These are phyloP conservation scores for Neofusicoccum sp. DNA, from an alignment of 2,329 filamentous ascomycete species.

Conservation along the genomic window DNA sequence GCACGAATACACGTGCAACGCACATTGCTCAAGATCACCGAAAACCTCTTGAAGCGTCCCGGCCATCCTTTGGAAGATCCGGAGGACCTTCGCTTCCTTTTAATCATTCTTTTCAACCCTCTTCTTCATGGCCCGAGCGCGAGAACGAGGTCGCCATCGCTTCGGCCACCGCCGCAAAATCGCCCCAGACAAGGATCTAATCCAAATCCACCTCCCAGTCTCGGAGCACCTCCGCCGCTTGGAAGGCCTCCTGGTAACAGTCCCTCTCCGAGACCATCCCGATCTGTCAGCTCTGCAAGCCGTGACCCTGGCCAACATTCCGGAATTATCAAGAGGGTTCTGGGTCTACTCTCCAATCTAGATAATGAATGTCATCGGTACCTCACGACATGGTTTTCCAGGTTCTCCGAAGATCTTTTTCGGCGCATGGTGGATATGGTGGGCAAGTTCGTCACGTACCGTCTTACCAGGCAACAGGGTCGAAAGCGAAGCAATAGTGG, in stretches of 20 bases:
- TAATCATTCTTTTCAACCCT: slow-evolving; percentile 78
- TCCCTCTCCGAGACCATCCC: background rate
- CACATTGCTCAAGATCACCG: slow-evolving; percentile 72
- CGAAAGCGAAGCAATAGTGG: slow-evolving; percentile 61
- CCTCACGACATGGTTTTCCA: slow-evolving; percentile 74
- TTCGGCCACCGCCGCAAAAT: background rate
- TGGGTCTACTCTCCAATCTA: slow-evolving; percentile 76
- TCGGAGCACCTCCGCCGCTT: background rate
- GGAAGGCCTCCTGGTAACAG: background rate
- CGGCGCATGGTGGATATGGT: slow-evolving; percentile 72
- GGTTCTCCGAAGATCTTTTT: slow-evolving; percentile 66
- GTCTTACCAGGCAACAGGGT: slow-evolving; percentile 68
- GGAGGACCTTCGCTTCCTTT: slow-evolving; percentile 71
- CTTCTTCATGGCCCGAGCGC: slow-evolving; percentile 55
- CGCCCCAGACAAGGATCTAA: slow-evolving; percentile 16
- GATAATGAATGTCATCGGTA: slow-evolving; percentile 73
- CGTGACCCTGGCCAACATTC: slow-evolving; percentile 65
- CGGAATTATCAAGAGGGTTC: slow-evolving; percentile 77
- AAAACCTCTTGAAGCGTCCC: slow-evolving; percentile 76
- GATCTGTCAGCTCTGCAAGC: background rate
- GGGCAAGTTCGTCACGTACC: slow-evolving; percentile 76
- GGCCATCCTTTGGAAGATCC: slow-evolving; percentile 66
- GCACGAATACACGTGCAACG: slow-evolving; percentile 69
- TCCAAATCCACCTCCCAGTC: background rate
- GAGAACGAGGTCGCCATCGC: background rate